Evolutionary conservation across 2,329 filamentous ascomycete genomes (phyloP).

Genomic region (Didymella sp.): DNA sequence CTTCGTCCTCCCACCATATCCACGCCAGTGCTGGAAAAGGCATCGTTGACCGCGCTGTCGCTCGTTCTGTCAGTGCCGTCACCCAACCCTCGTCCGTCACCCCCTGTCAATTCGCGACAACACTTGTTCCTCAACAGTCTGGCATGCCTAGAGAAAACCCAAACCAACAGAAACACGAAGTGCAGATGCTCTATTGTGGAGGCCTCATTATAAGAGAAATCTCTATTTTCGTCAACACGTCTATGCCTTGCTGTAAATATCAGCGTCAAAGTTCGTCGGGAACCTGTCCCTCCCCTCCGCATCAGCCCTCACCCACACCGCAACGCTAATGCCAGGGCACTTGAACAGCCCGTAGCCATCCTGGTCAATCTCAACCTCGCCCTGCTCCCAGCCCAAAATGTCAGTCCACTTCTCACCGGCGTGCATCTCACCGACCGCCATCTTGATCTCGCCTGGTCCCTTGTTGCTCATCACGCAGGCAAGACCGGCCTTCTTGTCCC

Average conservation of each 20-base stretch:
- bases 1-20: too few relatives aligned
- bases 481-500: constrained; percentile 57
- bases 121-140: too few relatives aligned
- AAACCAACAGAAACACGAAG: too few relatives aligned
- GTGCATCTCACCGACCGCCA: constrained; percentile 67
- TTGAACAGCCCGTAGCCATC: constrained; percentile 67
- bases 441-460: constrained; percentile 58
- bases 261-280: constrained; percentile 45
- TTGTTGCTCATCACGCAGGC: constrained; percentile 61
- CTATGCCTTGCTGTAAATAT: constrained; percentile 42
- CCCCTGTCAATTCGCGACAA: too few relatives aligned
- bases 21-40: too few relatives aligned
- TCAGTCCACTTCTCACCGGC: constrained; percentile 70
- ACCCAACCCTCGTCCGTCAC: too few relatives aligned
- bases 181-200: too few relatives aligned
- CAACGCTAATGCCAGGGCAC: constrained; percentile 58
- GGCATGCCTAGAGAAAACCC: too few relatives aligned
- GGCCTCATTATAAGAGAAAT: too few relatives aligned
- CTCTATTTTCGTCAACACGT: neutral
- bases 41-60: too few relatives aligned
- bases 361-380: constrained; percentile 64
- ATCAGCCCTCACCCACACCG: constrained; percentile 66
- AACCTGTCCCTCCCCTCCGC: constrained; percentile 56
- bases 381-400: constrained; percentile 62
- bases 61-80: too few relatives aligned